Base-by-base conservation (phyloP, 148 eudicot species). In the Spergularia bocconei region DNA sequence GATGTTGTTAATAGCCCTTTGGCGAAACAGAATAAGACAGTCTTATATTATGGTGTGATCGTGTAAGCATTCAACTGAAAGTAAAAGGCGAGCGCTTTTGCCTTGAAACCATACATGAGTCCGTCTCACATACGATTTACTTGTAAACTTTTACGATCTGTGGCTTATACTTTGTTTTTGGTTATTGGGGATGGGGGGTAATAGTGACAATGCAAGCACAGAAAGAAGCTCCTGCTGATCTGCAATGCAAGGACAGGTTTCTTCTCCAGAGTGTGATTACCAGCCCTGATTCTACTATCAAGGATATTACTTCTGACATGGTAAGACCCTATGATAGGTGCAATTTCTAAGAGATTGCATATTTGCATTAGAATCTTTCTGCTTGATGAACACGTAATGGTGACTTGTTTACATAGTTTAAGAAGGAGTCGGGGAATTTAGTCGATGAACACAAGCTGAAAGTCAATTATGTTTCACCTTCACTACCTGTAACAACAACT, bases 191-290 rank as follows among this genome's bases (percentile, higher is more conserved):
- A 21, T 15, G 14, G 14, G 11, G 53, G 52, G 17, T 48, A 57
- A 52, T 54, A 93, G 98, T 93, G 75, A 91, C 97, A 20, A 91
- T 91, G 98, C 98, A 91, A 86, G 97, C 93, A 21, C 93, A 88
- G 77, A 91, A 84, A 71, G 97, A 91, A 79, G 85, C 86, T 71
- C 92, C 98, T 66, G 82, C 82, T 6, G 96, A 89, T 77, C 69
- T 93, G 93, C 92, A 89, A 78, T 91, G 98, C 87, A 89, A 86
- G 84, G 98, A 93, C 67, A 89, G 89, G 81, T 93, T 93, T 83
- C 83, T 91, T 16, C 89, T 93, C 69, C 97, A 93, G 75, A 88
- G 92, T 59, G 91, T 76, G 58, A 80, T 87, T 15, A 90, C 88
- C 39, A 77, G 71, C 67, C 82, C 88, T 39, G 96, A 88, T 72